These are phyloP conservation scores for Globisporangium spiculum DNA, from an alignment of 352 stramenopile genomes.

Conservation along the genomic window DNA sequence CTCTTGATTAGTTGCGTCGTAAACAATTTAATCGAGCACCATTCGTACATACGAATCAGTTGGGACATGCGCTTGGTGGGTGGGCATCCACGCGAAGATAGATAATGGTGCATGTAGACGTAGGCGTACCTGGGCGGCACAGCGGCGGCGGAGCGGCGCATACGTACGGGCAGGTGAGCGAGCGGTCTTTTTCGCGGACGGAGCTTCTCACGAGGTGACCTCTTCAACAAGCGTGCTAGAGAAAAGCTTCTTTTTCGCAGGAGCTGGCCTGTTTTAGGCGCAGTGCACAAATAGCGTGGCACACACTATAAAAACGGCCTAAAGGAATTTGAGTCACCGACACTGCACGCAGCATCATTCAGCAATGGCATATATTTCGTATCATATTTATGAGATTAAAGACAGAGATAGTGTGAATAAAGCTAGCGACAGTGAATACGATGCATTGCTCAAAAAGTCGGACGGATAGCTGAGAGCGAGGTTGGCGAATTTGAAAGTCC, in stretches of 20 bases:
- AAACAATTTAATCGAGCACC: background rate
- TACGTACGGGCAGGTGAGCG: background rate
- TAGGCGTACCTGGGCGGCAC: background rate
- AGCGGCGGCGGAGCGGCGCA: background rate
- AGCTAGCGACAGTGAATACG: too few species aligned
- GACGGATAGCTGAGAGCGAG: background rate
- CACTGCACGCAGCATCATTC: background rate
- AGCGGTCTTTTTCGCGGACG: background rate
- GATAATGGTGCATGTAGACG: background rate
- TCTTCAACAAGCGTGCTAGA: background rate
- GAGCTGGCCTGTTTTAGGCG: background rate
- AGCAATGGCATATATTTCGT: background rate
- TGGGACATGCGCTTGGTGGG: background rate
- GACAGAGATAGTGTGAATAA: too few species aligned
- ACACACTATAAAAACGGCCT: background rate
- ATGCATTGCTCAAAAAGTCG: too few species aligned
- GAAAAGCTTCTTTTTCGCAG: constrained; percentile 3
- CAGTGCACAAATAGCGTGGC: background rate
- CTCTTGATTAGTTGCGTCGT: constrained; percentile 4
- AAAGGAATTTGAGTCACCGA: background rate
- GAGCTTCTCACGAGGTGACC: constrained; percentile 6
- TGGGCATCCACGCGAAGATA: background rate
- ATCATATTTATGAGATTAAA: too few species aligned
- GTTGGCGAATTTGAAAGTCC: background rate
- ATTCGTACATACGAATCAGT: background rate